Evolutionary conservation across 2,329 filamentous ascomycete genomes (phyloP).

Genomic region (Myriosclerotinia scirpicola): DNA sequence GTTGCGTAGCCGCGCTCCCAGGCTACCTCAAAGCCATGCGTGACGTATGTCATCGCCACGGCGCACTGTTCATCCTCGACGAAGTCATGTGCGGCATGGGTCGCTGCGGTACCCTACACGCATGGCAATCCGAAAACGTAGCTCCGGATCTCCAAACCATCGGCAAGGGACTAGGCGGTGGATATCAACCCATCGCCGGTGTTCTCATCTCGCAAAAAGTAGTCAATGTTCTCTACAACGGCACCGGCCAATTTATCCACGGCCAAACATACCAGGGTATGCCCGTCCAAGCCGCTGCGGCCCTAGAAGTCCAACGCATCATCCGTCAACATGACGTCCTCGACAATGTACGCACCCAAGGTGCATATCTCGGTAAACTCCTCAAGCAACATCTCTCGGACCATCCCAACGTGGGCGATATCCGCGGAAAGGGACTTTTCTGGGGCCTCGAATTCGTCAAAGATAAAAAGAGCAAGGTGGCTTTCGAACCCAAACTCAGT

Average conservation of each 20-base stretch:
- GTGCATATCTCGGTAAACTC: slow-evolving; percentile 47
- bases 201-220: slow-evolving; percentile 56
- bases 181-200: slow-evolving; percentile 61
- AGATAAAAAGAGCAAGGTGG: slow-evolving; percentile 50
- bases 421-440: slow-evolving; percentile 60
- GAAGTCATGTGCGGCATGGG: slow-evolving; percentile 66
- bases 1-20: slow-evolving; percentile 63
- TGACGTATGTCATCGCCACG: slow-evolving; percentile 67
- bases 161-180: slow-evolving; percentile 65
- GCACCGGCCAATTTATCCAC: slow-evolving; percentile 39
- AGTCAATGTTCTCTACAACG: slow-evolving; percentile 43
- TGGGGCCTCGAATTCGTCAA: slow-evolving; percentile 57
- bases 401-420: slow-evolving; percentile 56
- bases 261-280: slow-evolving; percentile 60
- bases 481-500: slow-evolving; percentile 46
- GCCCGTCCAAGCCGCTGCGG: slow-evolving; percentile 59
- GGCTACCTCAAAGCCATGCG: slow-evolving; percentile 72
- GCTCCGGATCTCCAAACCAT: slow-evolving; percentile 65
- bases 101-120: slow-evolving; percentile 53
- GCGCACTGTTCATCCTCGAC: slow-evolving; percentile 74
- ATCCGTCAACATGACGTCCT: slow-evolving; percentile 58
- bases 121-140: slow-evolving; percentile 54
- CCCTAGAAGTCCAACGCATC: slow-evolving; percentile 61
- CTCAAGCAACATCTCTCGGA: slow-evolving; percentile 47
- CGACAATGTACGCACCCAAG: slow-evolving; percentile 57